phyloP scores from a whole-genome alignment of 495 filamentous ascomycete species.

The Xylaria acuta region DNA sequence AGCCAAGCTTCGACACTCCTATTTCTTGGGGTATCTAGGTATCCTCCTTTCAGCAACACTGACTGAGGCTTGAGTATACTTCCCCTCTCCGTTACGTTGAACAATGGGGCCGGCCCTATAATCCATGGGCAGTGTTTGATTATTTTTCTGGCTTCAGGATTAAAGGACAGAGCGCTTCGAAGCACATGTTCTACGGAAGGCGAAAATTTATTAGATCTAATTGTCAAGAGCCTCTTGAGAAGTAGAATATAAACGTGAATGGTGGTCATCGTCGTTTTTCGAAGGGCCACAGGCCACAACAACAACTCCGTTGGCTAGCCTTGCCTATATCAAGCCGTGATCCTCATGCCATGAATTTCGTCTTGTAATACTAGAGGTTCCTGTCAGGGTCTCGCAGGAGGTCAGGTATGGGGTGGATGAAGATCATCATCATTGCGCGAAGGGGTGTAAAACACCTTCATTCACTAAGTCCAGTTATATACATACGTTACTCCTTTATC shows the following conservation, averaged over 20 bases:
- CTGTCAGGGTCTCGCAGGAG: not conserved
- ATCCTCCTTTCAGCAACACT: not conserved
- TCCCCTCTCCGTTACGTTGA: too few relatives aligned
- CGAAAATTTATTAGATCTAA: not conserved
- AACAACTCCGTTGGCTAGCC: not conserved
- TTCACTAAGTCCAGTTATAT: not conserved
- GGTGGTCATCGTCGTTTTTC: not conserved
- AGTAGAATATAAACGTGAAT: not conserved
- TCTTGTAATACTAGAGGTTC: not conserved
- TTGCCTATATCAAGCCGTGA: not conserved
- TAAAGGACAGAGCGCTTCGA: not conserved
- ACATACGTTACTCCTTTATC: not conserved
- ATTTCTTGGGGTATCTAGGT: not conserved
- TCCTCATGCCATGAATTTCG: not conserved
- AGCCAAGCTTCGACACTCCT: not conserved
- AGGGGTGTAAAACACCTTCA: too few relatives aligned
- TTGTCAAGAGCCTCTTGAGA: not conserved
- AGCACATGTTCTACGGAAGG: not conserved
- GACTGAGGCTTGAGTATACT: not conserved
- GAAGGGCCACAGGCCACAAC: too few relatives aligned
- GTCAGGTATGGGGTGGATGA: too few relatives aligned
- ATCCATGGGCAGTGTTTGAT: not conserved
- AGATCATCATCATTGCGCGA: not conserved
- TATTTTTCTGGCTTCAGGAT: not conserved
- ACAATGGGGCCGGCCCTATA: not conserved